phyloP scores from a whole-genome alignment of 2,329 filamentous ascomycete genomes.

The Alternaria sp. region DNA sequence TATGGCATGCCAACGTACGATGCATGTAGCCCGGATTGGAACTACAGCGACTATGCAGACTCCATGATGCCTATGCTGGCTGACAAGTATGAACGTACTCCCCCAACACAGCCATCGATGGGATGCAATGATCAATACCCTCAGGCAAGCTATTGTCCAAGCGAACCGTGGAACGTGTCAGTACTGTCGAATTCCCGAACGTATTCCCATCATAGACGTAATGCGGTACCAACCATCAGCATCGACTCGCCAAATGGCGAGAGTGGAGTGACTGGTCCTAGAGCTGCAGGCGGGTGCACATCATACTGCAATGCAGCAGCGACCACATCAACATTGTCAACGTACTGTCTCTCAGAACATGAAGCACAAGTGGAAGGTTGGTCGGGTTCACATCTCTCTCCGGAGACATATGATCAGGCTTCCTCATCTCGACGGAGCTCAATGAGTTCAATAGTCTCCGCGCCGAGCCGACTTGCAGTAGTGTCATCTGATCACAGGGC shows the following conservation, averaged over 20 bases:
- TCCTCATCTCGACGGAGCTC: neutral
- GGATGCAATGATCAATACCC: neutral
- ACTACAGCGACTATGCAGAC: rapidly evolving
- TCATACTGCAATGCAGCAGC: neutral
- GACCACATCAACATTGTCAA: neutral
- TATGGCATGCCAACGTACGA: no score
- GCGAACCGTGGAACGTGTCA: no score
- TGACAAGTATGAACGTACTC: no score
- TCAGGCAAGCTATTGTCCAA: no score
- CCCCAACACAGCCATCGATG: neutral
- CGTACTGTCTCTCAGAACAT: no score
- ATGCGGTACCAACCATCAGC: neutral
- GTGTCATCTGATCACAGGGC: no score
- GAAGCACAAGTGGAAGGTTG: neutral
- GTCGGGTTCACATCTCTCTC: neutral
- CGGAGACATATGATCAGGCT: neutral
- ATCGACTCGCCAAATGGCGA: neutral
- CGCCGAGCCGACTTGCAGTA: neutral
- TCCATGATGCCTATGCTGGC: no score
- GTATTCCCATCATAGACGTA: neutral
- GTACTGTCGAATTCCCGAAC: no score
- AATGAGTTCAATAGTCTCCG: neutral
- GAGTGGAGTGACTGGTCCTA: neutral
- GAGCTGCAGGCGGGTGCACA: neutral
- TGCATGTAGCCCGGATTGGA: neutral